Conservation (phyloP, 495 filamentous ascomycete genomes). For the Xylaria sp. region DNA sequence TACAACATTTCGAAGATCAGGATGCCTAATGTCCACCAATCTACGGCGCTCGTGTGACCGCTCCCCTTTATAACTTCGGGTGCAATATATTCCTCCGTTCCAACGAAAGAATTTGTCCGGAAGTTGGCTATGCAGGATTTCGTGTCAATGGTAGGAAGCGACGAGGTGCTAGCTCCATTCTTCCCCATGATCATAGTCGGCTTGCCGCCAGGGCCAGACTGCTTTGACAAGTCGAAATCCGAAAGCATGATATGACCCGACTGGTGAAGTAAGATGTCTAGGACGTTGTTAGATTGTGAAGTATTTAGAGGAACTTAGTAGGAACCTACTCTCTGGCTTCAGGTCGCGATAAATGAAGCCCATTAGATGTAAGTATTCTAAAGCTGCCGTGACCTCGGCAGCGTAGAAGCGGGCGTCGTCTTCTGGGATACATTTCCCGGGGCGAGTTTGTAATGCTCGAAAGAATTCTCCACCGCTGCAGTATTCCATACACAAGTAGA, state of each 20-base stretch:
- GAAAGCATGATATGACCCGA: slow-evolving; percentile 99
- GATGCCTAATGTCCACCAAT: slow-evolving; percentile 99
- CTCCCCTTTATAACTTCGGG: slow-evolving; percentile 99
- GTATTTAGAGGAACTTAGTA: not conserved
- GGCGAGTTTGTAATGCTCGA: slow-evolving; percentile 92
- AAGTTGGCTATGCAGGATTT: slow-evolving; percentile 99
- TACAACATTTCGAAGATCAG: slow-evolving; percentile 99
- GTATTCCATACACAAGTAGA: slow-evolving; percentile 99
- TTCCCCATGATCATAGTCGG: slow-evolving; percentile 96
- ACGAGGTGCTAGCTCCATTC: slow-evolving; percentile 77
- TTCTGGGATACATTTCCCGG: slow-evolving; percentile 95
- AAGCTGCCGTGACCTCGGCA: slow-evolving; percentile 94
- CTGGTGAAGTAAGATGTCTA: slow-evolving; percentile 97
- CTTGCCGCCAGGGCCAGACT: slow-evolving; percentile 93
- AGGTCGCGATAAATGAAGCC: slow-evolving; percentile 98
- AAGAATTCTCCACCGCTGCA: slow-evolving; percentile 99
- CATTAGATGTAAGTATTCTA: slow-evolving; percentile 98
- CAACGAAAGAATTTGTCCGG: slow-evolving; percentile 97
- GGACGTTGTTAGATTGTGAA: slow-evolving; percentile 26
- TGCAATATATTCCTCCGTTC: slow-evolving; percentile 98
- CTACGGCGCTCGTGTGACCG: slow-evolving; percentile 96
- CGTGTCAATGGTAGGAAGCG: slow-evolving; percentile 93
- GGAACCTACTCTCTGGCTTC: slow-evolving; percentile 89
- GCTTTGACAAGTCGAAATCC: slow-evolving; percentile 97
- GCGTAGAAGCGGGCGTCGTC: slow-evolving; percentile 98